Evolutionary conservation across 768 basidiomycete genomes (phyloP).

Genomic region (Hysterangium stoloniferum): DNA sequence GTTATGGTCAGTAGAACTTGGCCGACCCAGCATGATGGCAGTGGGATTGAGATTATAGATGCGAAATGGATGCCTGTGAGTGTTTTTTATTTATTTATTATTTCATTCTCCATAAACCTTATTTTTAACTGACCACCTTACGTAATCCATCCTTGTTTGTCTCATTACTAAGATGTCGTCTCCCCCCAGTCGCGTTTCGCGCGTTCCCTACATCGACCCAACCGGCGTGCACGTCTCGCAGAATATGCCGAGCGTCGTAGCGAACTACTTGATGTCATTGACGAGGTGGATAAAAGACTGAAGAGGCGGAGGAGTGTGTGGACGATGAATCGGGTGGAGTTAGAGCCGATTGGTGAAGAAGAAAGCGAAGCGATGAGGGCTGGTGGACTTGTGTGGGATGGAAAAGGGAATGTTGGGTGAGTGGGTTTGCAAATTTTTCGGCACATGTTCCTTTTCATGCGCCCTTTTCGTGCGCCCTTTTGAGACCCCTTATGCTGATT

Average conservation of each 20-base stretch:
- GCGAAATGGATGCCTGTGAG: conserved; percentile 60
- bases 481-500: background rate
- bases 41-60: conserved; percentile 61
- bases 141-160: background rate
- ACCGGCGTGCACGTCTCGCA: conserved; percentile 55
- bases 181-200: conserved; percentile 41
- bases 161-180: background rate
- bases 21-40: conserved; percentile 76
- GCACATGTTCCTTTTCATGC: background rate
- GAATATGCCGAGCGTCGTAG: conserved; percentile 59
- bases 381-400: background rate
- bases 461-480: background rate
- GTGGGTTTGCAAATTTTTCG: too few species aligned
- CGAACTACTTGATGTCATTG: too few species aligned
- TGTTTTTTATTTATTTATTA: conserved; percentile 11
- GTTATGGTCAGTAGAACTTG: conserved; percentile 55
- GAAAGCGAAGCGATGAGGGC: background rate
- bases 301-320: too few species aligned
- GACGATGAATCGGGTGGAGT: background rate
- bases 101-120: background rate
- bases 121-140: background rate
- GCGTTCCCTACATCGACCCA: conserved; percentile 38
- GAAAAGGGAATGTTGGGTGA: background rate
- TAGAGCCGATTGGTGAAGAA: background rate
- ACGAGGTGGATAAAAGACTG: too few species aligned